phyloP scores from a whole-genome alignment of 768 basidiomycete genomes.

The Dioszegia hungarica region DNA sequence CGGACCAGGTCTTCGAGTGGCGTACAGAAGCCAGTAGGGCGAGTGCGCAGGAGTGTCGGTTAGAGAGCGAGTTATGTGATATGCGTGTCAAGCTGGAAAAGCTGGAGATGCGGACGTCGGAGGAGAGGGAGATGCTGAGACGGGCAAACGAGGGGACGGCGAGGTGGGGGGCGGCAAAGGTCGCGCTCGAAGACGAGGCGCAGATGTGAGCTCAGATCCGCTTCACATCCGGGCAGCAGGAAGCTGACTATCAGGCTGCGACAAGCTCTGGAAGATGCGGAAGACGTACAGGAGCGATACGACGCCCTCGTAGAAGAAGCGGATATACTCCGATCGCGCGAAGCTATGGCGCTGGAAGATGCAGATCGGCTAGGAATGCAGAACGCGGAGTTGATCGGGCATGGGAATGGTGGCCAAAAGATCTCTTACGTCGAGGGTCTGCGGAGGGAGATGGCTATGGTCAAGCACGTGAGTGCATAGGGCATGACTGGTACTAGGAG shows the following conservation, averaged over 20 bases:
- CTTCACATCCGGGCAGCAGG: background rate
- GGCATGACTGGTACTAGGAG: too few species aligned
- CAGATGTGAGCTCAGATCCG: constrained; percentile 56
- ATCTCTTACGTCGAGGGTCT: constrained; percentile 84
- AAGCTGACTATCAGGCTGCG: constrained; percentile 49
- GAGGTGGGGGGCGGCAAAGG: constrained; percentile 59
- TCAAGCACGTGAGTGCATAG: constrained; percentile 69
- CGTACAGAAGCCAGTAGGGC: constrained; percentile 1
- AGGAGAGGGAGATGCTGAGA: constrained; percentile 25
- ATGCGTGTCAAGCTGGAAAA: constrained; percentile 7
- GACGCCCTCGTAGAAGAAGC: constrained; percentile 62
- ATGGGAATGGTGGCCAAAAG: constrained; percentile 75
- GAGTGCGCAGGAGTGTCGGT: background rate
- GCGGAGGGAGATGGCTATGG: constrained; percentile 69
- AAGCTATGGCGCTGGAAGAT: constrained; percentile 75
- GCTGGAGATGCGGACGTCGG: constrained; percentile 12
- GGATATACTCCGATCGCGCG: constrained; percentile 61
- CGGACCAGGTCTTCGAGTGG: background rate
- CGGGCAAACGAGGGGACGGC: constrained; percentile 26
- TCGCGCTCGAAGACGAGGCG: constrained; percentile 63
- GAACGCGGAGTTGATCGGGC: constrained; percentile 80
- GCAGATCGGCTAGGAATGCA: constrained; percentile 67
- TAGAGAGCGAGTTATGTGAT: constrained; percentile 5
- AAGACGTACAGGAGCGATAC: constrained; percentile 50
- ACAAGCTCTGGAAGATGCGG: constrained; percentile 56